Conservation (phyloP, 768 basidiomycete species). For the Artomyces pyxidatus region DNA sequence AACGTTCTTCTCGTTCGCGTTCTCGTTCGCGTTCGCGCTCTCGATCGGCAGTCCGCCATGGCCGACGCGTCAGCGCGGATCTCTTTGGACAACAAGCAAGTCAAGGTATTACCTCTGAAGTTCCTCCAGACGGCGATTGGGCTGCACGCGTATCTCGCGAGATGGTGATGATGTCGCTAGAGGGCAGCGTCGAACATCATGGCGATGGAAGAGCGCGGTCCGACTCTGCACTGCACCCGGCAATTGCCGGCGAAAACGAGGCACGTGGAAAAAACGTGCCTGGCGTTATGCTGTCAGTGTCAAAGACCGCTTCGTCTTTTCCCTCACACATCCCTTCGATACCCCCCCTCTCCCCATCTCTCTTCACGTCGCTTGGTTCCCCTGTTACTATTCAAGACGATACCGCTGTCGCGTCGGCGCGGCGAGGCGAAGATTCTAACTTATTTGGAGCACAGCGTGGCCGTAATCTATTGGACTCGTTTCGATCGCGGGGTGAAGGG, state of each 20-base stretch:
- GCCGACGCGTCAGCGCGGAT: constrained; percentile 49
- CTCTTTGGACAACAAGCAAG: constrained; percentile 44
- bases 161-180: constrained; percentile 43
- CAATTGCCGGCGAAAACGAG: constrained; percentile 5
- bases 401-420: background rate
- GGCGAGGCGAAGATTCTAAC: background rate
- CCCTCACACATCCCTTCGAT: constrained; percentile 17
- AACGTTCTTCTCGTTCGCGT: no score
- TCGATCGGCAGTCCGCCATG: background rate
- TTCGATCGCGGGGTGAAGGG: background rate
- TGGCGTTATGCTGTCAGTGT: background rate
- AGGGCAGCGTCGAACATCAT: constrained; percentile 14
- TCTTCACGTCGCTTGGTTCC: background rate
- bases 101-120: constrained; percentile 21
- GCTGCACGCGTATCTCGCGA: constrained; percentile 51
- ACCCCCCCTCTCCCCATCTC: constrained; percentile 3
- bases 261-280: constrained; percentile 13
- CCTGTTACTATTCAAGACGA: background rate
- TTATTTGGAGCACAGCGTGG: background rate
- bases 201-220: background rate
- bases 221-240: background rate
- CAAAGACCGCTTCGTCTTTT: constrained; percentile 15
- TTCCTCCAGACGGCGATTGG: constrained; percentile 35
- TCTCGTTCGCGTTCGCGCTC: background rate
- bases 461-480: background rate